Percentiles rank a stretch among this genome's conserved stretches.
These are phyloP conservation scores for Fusarium setosum DNA, from an alignment of 2,329 filamentous ascomycete genomes.

Conservation along the genomic window DNA sequence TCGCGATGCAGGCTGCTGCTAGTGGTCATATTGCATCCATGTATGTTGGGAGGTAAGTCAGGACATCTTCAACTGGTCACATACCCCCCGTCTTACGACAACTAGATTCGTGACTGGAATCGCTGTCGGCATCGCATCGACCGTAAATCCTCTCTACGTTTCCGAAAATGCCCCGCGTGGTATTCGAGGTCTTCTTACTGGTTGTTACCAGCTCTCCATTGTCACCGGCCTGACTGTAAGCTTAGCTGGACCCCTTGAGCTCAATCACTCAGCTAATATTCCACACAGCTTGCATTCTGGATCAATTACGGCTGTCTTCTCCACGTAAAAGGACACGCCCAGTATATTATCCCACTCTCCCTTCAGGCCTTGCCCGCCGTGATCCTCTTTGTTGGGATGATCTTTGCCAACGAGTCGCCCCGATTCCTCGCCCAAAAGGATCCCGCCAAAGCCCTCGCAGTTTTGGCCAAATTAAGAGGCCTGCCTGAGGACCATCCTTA, in stretches of 20 bases:
- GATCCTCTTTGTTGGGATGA: constrained; percentile 69
- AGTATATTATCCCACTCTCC: constrained; percentile 62
- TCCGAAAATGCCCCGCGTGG: not conserved
- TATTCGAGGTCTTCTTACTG: not conserved
- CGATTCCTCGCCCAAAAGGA: constrained; percentile 71
- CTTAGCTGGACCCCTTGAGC: not conserved
- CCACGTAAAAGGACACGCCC: constrained; percentile 8
- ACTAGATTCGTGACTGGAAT: not conserved
- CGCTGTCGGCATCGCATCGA: not conserved
- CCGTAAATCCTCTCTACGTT: not conserved
- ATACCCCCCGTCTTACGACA: not conserved
- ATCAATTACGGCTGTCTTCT: constrained; percentile 21
- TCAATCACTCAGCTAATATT: not conserved
- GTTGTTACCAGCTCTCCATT: not conserved
- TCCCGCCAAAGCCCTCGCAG: constrained; percentile 66
- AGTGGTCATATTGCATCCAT: not conserved
- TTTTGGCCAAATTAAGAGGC: constrained; percentile 65
- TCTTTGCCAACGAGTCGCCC: constrained; percentile 72
- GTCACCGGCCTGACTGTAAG: not conserved
- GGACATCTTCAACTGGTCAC: too few species aligned
- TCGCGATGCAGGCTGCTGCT: not conserved
- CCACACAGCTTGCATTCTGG: constrained; percentile 20
- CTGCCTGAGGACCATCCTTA: constrained; percentile 64
- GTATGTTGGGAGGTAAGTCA: not conserved
- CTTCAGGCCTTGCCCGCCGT: constrained; percentile 73